A percentile compares a stretch with the other conserved stretches of the same genome.
phyloP scores from a whole-genome alignment of 2,329 filamentous ascomycete species.

The Mollisiaceae sp. region DNA sequence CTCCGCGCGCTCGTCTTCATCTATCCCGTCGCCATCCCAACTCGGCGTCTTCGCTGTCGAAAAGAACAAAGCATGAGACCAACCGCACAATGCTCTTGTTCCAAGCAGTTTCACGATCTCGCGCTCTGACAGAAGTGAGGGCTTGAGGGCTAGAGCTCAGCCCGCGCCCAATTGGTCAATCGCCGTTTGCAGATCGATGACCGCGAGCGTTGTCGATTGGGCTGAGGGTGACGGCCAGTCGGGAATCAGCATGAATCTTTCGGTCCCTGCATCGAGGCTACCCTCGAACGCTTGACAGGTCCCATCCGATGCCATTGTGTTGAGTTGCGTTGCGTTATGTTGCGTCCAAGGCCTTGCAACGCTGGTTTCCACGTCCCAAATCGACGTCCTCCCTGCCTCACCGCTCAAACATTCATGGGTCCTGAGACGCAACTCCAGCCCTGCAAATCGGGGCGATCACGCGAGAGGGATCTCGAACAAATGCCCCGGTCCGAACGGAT shows the following conservation, averaged over 20 bases:
- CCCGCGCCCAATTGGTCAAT: constrained; percentile 36
- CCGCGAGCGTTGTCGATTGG: constrained; percentile 27
- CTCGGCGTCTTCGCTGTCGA: constrained; percentile 3
- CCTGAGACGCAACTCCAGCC: constrained; percentile 33
- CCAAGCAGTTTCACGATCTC: constrained; percentile 26
- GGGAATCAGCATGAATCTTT: constrained; percentile 33
- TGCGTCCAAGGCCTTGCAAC: constrained; percentile 13
- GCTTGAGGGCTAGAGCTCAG: constrained; percentile 13
- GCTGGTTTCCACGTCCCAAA: constrained; percentile 33
- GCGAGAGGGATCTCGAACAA: constrained; percentile 24
- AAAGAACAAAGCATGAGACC: constrained; percentile 24
- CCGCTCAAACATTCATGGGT: constrained; percentile 42
- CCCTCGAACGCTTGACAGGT: constrained; percentile 33
- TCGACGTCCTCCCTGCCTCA: constrained; percentile 30
- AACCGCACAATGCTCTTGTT: constrained; percentile 10
- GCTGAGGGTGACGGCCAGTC: constrained; percentile 8
- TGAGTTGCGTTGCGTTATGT: background rate
- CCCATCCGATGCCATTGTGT: constrained; percentile 9
- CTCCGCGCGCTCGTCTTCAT: constrained; percentile 8
- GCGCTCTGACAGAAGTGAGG: constrained; percentile 21
- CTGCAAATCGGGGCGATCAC: constrained; percentile 31
- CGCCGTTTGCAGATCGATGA: constrained; percentile 38
- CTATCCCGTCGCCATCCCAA: constrained; percentile 12
- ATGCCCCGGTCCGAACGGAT: constrained; percentile 10
- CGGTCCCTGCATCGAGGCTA: constrained; percentile 30